Conservation (phyloP, 129 eudicot genomes). For the Rutidosis leptorrhynchoides region DNA sequence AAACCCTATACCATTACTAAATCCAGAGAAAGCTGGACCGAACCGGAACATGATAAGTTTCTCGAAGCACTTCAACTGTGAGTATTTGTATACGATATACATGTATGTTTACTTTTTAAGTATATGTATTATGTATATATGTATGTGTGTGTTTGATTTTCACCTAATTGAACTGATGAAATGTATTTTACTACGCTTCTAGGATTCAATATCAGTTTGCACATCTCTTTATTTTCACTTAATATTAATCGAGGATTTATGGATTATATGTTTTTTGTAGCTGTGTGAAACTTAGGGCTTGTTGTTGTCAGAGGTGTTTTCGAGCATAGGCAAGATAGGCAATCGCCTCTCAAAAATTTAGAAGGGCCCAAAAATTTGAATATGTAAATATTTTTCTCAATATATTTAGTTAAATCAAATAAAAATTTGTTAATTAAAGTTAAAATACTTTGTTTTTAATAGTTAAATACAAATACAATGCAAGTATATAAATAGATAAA, state of each 20-base stretch:
- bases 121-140: background rate
- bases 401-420: too few relatives aligned
- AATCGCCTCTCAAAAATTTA: too few relatives aligned
- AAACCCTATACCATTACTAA: conserved; percentile 97
- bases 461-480: too few relatives aligned
- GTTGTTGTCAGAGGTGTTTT: background rate
- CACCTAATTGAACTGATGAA: background rate
- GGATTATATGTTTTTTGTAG: background rate
- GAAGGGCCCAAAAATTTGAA: too few relatives aligned
- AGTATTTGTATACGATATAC: conserved; percentile 22
- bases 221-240: background rate
- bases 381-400: too few relatives aligned
- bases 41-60: conserved; percentile 95
- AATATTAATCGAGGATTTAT: background rate
- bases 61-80: conserved; percentile 97
- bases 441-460: too few relatives aligned
- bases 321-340: too few relatives aligned
- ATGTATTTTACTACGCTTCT: background rate
- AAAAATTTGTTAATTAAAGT: too few relatives aligned
- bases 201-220: background rate
- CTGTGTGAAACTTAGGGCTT: background rate
- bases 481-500: too few relatives aligned
- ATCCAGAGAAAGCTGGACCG: conserved; percentile 97
- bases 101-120: background rate
- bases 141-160: background rate